Base-by-base conservation (phyloP, 805 yeast genomes). In the Lipomyces yamadae region DNA sequence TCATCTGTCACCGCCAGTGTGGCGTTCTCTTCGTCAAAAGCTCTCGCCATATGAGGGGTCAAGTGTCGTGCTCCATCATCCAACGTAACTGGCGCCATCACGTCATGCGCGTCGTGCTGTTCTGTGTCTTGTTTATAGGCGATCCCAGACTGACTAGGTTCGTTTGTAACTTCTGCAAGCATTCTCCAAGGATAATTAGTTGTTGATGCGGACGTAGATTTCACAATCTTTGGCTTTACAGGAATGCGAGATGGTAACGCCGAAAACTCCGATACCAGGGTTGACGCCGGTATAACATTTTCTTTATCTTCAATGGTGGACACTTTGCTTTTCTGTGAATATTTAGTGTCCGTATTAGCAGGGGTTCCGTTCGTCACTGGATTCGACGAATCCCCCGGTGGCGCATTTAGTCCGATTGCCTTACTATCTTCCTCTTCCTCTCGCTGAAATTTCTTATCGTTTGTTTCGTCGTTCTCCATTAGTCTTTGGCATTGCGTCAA, bases 121-220 rank as follows among this genome's bases (percentile, higher is more conserved):
- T 15, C 18, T 13, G 24, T 42, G 48, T n/a, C 48, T 42, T 42
- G 48, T 24, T n/a, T 18, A 42, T n/a, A 18, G n/a, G 48, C 15
- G 7, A n/a, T 15, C 7, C 10, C n/a, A 5, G n/a, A 42, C 15
- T n/a, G 48, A 42, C 24, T n/a, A n/a, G 58, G 2, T 33, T 15
- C 29, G 42, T 61, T 61, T 7, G 64, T 61, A 58, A 61, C 48
- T 48, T 61, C 64, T n/a, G 59, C 11, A 24, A 61, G 53, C 64
- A 56, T 61, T 29, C 56, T 55, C 64, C 64, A 61, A 30, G 64
- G 60, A 45, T 56, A 61, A 18, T 55, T 42, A 8, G 64, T 33
- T 33, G 64, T 52, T 10, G 56, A 18, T 11, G 48, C 56, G 32
- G 55, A 42, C 24, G 34, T 45, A 10, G 56, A 15, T 15, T 54